Base-by-base conservation (phyloP, 2,329 filamentous ascomycete species). In the Pyrenochaeta sp. region DNA sequence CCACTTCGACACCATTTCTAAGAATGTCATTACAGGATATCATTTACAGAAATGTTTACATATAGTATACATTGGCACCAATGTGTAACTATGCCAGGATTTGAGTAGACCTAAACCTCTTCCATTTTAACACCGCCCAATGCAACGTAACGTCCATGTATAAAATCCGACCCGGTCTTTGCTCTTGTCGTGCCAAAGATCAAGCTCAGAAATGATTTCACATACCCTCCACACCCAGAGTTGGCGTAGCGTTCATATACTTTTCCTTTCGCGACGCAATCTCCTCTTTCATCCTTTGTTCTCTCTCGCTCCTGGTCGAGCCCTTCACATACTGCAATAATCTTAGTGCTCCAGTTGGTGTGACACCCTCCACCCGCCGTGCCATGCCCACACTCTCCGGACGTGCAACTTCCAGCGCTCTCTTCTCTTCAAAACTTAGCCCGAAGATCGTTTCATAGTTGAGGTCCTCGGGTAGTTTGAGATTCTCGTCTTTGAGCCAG, bases 371-470 rank as follows among this genome's bases (percentile, higher is more conserved):
- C 10, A 97, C 86, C 12, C 95, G 81, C 43, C 92, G 83, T 29
- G 94, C 94, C 82, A 97, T 95, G 0, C 91, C 94, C 18, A 99
- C 81, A 56, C 86, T 96, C 76, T 96, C 91, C 0, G 95, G 95
- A 45, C 86, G 81, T 1, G 91, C 90, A 2, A 81, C 79, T 53
- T 85, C 83, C 31, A 99, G 80, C 3, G 89, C 83, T 23, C 86
- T 82, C 75, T 85, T 88, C 79, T 98, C 95, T 53, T 91, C 92
- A 32, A 87, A 84, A 50, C 90, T 92, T 46, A 99, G 79, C 0
- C 92, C 92, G 30, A 83, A 80, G 0, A 99, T 83, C 11, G 75
- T 67, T 37, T 86, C 82, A 67, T 97, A 99, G 66, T 97, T 87
- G 12, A 98, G 73, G 61, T 92, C 87, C 0, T 81, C 63, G 0